phyloP scores from a whole-genome alignment of 805 yeast genomes.

The Pichia cephalocereana region DNA sequence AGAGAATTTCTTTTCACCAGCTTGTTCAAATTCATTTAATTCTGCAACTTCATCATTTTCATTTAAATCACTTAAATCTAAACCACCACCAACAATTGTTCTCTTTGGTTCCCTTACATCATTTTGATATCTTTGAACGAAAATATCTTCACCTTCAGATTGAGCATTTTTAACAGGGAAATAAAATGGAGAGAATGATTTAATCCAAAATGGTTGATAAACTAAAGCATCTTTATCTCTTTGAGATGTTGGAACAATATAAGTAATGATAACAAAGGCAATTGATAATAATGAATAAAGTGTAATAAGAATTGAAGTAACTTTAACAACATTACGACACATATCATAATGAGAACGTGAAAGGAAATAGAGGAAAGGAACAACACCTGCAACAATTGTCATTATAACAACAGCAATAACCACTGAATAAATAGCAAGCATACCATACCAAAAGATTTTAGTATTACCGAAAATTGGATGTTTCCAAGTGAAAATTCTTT shows the following conservation, averaged over 20 bases:
- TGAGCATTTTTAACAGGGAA: slow-evolving; percentile 48
- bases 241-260: slow-evolving; percentile 43
- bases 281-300: slow-evolving; percentile 48
- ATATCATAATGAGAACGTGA: slow-evolving; percentile 34
- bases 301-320: slow-evolving; percentile 37
- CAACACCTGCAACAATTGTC: slow-evolving; percentile 56
- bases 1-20: slow-evolving; percentile 18
- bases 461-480: slow-evolving; percentile 63
- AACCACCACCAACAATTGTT: slow-evolving; percentile 23
- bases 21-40: slow-evolving; percentile 14
- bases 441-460: slow-evolving; percentile 37
- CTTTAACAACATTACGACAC: slow-evolving; percentile 48
- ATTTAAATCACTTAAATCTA: slow-evolving; percentile 2
- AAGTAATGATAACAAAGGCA: slow-evolving; percentile 41
- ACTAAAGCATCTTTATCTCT: slow-evolving; percentile 39
- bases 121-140: slow-evolving; percentile 12
- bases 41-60: slow-evolving; percentile 12
- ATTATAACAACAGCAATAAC: slow-evolving; percentile 54
- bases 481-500: slow-evolving; percentile 67
- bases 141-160: slow-evolving; percentile 20
- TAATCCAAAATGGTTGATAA: slow-evolving; percentile 76
- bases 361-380: slow-evolving; percentile 52
- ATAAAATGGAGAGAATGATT: slow-evolving; percentile 48
- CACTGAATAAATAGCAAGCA: slow-evolving; percentile 42
- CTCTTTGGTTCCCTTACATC: slow-evolving; percentile 17